Percentiles rank a stretch among this genome's conserved stretches.
Evolutionary conservation across 2,329 filamentous ascomycete species (phyloP).

Genomic region (Scedosporium aurantiacum): DNA sequence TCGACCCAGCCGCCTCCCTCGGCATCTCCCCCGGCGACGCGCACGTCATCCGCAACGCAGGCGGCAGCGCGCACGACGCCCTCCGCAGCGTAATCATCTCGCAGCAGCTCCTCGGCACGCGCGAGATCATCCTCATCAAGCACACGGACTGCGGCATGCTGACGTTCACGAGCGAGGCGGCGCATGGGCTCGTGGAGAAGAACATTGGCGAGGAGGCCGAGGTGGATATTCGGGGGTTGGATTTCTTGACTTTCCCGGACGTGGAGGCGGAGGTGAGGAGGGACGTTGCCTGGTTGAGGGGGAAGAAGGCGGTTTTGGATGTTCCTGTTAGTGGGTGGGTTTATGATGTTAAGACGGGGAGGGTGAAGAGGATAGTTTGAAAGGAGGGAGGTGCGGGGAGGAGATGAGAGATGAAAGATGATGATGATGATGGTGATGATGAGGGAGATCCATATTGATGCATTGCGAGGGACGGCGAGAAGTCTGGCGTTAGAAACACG

Average conservation of each 20-base stretch:
- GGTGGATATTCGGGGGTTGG: constrained; percentile 34
- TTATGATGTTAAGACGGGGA: constrained; percentile 68
- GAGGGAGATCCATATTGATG: too few species aligned
- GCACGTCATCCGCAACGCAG: constrained; percentile 62
- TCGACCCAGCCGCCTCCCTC: constrained; percentile 57
- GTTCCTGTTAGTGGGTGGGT: constrained; percentile 61
- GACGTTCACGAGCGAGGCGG: constrained; percentile 51
- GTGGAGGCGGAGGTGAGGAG: constrained; percentile 52
- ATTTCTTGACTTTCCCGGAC: constrained; percentile 57
- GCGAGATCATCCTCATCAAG: constrained; percentile 52
- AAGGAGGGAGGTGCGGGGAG: too few species aligned
- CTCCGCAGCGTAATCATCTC: constrained; percentile 56
- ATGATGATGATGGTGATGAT: too few species aligned
- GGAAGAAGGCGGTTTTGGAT: constrained; percentile 46
- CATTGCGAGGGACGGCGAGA: too few species aligned
- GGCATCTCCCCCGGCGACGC: constrained; percentile 65
- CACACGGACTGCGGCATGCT: constrained; percentile 49
- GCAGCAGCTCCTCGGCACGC: constrained; percentile 54
- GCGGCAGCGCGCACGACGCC: constrained; percentile 45
- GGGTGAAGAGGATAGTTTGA: constrained; percentile 15
- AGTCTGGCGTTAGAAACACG: too few species aligned
- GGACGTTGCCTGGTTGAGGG: constrained; percentile 54
- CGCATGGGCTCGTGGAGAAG: constrained; percentile 42
- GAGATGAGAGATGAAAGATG: too few species aligned
- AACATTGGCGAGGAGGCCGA: constrained; percentile 44